Percentiles rank a stretch among this genome's conserved stretches.
phyloP scores from a whole-genome alignment of 495 filamentous ascomycete genomes.

The Penicillium chermesinum region DNA sequence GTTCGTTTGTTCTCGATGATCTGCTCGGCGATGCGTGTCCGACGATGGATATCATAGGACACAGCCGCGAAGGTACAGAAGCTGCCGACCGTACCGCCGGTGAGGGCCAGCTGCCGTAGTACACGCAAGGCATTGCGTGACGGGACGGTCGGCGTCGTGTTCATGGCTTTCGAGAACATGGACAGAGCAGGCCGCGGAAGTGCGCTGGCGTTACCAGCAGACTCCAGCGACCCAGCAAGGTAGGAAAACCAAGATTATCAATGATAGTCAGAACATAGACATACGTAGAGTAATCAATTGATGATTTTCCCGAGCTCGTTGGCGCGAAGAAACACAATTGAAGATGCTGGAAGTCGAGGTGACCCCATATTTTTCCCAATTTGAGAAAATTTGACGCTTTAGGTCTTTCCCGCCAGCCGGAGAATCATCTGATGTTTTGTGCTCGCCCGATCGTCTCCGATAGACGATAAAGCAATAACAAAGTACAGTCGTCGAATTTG shows the following conservation, averaged over 20 bases:
- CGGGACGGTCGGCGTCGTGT: conserved; percentile 30
- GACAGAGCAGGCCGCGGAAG: conserved; percentile 24
- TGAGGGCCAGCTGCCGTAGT: conserved; percentile 39
- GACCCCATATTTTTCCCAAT: not conserved
- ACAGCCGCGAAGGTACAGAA: conserved; percentile 39
- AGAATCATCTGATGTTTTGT: not conserved
- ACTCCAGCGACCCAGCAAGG: not conserved
- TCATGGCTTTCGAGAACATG: conserved; percentile 33
- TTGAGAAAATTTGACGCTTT: not conserved
- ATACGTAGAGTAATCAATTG: not conserved
- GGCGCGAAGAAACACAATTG: not conserved
- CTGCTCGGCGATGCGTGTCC: conserved; percentile 37
- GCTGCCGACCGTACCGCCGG: conserved; percentile 37
- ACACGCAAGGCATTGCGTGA: conserved; percentile 44
- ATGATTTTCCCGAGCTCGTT: conserved; percentile 1
- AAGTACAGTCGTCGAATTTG: conserved; percentile 9
- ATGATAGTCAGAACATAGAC: not conserved
- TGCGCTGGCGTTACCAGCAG: conserved; percentile 19
- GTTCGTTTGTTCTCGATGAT: conserved; percentile 43
- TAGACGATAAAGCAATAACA: not conserved
- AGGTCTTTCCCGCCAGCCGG: not conserved
- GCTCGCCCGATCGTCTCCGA: not conserved
- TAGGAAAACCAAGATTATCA: not conserved
- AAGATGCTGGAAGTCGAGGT: not conserved
- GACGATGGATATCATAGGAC: conserved; percentile 41